A percentile compares a stretch with the other conserved stretches of the same genome.
phyloP scores from a whole-genome alignment of 2,329 filamentous ascomycete genomes.

The Penicillium sp. region DNA sequence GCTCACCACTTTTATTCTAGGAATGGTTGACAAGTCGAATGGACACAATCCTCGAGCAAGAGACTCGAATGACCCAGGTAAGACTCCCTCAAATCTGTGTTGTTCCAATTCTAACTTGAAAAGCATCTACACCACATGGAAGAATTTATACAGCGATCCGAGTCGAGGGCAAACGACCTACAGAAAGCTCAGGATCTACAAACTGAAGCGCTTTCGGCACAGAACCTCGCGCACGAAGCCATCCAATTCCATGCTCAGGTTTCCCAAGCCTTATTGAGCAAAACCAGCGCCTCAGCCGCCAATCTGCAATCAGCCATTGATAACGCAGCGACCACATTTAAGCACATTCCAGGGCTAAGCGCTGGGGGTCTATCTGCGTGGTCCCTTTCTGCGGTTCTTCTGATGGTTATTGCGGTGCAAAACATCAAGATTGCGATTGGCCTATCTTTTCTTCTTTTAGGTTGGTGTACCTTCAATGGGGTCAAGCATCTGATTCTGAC shows the following conservation, averaged over 20 bases:
- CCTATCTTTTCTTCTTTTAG: conserved; percentile 21
- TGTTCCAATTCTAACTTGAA: conserved; percentile 17
- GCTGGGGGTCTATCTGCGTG: conserved; percentile 24
- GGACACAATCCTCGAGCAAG: conserved; percentile 33
- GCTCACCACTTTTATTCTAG: conserved; percentile 20
- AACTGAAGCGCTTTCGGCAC: conserved; percentile 29
- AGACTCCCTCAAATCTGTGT: background rate
- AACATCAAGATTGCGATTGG: conserved; percentile 24
- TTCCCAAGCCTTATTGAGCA: conserved; percentile 35
- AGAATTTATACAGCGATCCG: conserved; percentile 34
- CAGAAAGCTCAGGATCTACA: conserved; percentile 39
- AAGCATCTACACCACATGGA: conserved; percentile 41
- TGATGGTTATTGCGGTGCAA: conserved; percentile 26
- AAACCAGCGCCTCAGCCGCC: conserved; percentile 27
- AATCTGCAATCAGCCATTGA: conserved; percentile 37
- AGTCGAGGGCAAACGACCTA: conserved; percentile 34
- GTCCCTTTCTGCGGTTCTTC: conserved; percentile 28
- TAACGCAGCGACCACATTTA: conserved; percentile 28
- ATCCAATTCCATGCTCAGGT: conserved; percentile 29
- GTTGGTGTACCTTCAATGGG: conserved; percentile 1
- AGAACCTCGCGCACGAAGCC: conserved; percentile 29
- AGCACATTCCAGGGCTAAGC: conserved; percentile 17
- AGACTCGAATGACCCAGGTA: conserved; percentile 37
- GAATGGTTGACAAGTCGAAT: conserved; percentile 35
- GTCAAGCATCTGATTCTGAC: background rate